phyloP scores from a whole-genome alignment of 192 early-diverging fungal genomes.

The Rhizophagus clarus region DNA sequence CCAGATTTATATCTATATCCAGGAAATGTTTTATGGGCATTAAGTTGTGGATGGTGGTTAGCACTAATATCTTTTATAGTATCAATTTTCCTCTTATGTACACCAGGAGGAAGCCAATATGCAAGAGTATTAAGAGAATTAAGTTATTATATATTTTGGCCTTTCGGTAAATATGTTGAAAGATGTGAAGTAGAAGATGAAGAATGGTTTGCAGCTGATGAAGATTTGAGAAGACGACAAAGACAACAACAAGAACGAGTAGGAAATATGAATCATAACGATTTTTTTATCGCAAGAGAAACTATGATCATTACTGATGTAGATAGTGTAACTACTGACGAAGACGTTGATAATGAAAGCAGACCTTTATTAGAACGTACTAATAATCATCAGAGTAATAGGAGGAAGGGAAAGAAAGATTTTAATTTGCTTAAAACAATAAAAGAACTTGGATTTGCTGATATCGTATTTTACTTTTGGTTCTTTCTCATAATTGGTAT shows the following conservation, averaged over 20 bases:
- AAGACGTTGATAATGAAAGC: background rate
- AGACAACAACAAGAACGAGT: background rate
- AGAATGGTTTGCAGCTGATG: conserved; percentile 22
- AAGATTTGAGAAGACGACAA: background rate
- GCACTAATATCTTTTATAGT: conserved; percentile 63
- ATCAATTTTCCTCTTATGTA: conserved; percentile 59
- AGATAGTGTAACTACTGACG: conserved; percentile 1
- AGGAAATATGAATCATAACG: conserved; percentile 22
- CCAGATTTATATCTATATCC: conserved; percentile 72
- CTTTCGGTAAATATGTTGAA: conserved; percentile 96
- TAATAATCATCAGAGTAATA: background rate
- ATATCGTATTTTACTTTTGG: conserved; percentile 51
- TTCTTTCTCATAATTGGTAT: conserved; percentile 52
- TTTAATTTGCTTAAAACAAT: conserved; percentile 32
- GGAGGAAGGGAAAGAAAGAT: conserved; percentile 3
- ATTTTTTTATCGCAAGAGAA: conserved; percentile 4
- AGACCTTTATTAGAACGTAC: conserved; percentile 37
- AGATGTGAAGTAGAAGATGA: conserved; percentile 32
- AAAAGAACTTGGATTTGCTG: conserved; percentile 45
- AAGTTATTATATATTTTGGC: conserved; percentile 90
- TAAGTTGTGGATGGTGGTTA: conserved; percentile 92
- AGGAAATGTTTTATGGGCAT: conserved; percentile 85
- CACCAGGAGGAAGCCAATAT: conserved; percentile 62
- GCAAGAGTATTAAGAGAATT: conserved; percentile 73
- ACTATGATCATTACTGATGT: conserved; percentile 9